Percentiles rank a stretch among this genome's conserved stretches.
Conservation (phyloP, 2,329 filamentous ascomycete species). For the Sporothrix curviconia region DNA sequence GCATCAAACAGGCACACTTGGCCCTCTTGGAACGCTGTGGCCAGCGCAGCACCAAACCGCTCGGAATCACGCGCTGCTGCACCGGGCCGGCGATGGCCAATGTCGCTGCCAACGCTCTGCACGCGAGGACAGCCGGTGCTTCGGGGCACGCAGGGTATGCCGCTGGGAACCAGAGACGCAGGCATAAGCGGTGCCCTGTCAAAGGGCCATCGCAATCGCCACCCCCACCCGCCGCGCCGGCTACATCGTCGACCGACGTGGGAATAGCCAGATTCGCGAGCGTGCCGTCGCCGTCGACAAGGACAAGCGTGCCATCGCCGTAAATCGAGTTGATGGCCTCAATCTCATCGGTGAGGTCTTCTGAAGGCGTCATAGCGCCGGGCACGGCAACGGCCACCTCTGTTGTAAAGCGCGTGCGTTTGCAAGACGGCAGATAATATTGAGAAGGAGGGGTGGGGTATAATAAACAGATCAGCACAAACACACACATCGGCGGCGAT, state of each 20-base stretch:
- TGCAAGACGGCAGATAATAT: too few relatives aligned
- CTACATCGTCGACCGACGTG: constrained; percentile 28
- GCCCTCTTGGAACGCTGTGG: constrained; percentile 62
- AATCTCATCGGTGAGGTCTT: constrained; percentile 64
- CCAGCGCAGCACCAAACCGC: constrained; percentile 60
- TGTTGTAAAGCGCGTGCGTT: too few relatives aligned
- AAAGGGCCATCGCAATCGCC: constrained; percentile 28
- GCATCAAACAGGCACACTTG: constrained; percentile 85
- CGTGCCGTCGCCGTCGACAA: constrained; percentile 21
- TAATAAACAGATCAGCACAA: too few relatives aligned
- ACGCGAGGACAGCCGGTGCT: constrained; percentile 67
- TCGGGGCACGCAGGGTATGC: constrained; percentile 60
- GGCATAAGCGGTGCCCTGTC: constrained; percentile 43
- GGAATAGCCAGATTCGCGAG: constrained; percentile 60
- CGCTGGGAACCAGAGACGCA: constrained; percentile 61
- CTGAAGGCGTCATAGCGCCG: constrained; percentile 29
- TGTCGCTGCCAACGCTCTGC: constrained; percentile 65
- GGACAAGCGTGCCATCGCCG: constrained; percentile 55
- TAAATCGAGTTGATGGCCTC: constrained; percentile 83
- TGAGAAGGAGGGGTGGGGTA: too few relatives aligned
- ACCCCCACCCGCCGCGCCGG: constrained; percentile 7
- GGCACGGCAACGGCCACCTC: too few relatives aligned
- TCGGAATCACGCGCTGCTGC: constrained; percentile 66
- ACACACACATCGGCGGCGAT: not conserved
- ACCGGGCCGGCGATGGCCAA: constrained; percentile 45